Base-by-base conservation (phyloP, 192 early-diverging fungal genomes). In the Coemansia sp. region DNA sequence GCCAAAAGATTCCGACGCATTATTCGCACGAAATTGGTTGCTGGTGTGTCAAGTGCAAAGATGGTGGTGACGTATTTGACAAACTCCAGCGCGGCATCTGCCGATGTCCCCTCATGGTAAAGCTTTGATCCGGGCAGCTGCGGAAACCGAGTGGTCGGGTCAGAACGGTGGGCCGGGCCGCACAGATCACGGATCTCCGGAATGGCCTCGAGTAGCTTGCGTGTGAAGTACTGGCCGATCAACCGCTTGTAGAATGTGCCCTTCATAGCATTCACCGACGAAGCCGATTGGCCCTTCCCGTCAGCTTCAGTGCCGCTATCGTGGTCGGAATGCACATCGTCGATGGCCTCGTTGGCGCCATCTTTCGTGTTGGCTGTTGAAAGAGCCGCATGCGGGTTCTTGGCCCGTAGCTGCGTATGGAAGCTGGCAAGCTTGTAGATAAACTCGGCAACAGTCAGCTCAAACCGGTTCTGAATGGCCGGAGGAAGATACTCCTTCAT, bases 401-500 rank as follows among this genome's bases (percentile, higher is more conserved):
- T 47, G 11, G 54, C 40, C 10, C 43, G 64, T 34, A 66, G 65
- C 52, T 74, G 80, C 17, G 57, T 58, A 42, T 83, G 72, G 70
- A 76, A 70, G 32, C 71, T 67, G 40, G 83, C 79, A 0, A 85
- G 69, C 62, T 83, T 71, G 60, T 83, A 80, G 40, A 88, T 88
- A 59, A 82, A 95, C 68, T 87, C 85, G 17, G 83, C 88, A 0
- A 93, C 58, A 12, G 85, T 76, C 12, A 74, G 67, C 45, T 84
- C 66, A 62, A 98, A 98, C 39, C 82, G 64, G 18, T 57, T 62
- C 54, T 94, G 91, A 11, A 88, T 67, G 11, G 80, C 79, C 10
- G 81, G 69, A 7, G 96, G 93, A 42, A 98, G 69, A 58, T 92
- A 94, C 36, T 93, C 87, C 52, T 82, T 83, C 32, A 98, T 90